phyloP scores from a whole-genome alignment of 495 filamentous ascomycete species.

The Glonium stellatum region DNA sequence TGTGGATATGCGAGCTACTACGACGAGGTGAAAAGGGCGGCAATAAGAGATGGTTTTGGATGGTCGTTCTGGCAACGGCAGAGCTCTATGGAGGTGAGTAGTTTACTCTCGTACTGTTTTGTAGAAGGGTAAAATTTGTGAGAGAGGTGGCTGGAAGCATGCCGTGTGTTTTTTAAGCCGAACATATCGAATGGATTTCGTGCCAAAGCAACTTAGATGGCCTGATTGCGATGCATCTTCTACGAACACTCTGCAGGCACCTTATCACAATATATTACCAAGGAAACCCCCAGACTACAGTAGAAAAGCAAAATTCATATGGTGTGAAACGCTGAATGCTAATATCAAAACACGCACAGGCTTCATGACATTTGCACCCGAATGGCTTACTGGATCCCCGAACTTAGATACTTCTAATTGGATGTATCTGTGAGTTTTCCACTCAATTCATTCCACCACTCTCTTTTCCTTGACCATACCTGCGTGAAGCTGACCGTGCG shows the following conservation, averaged over 20 bases:
- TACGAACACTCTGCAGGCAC: too few species aligned
- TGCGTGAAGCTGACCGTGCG: conserved; percentile 2
- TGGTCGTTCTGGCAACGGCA: conserved; percentile 75
- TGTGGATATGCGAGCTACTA: conserved; percentile 36
- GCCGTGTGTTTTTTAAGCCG: background rate
- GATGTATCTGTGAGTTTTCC: conserved; percentile 57
- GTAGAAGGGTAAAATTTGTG: background rate
- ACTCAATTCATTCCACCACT: background rate
- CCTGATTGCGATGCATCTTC: too few species aligned
- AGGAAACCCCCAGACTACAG: too few species aligned
- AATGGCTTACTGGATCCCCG: conserved; percentile 74
- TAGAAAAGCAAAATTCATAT: too few species aligned
- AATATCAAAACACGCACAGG: conserved; percentile 38
- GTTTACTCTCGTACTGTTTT: background rate
- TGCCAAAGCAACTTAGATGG: too few species aligned
- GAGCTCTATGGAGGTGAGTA: conserved; percentile 77
- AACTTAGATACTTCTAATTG: conserved; percentile 75
- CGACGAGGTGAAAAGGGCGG: conserved; percentile 23
- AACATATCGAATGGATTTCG: too few species aligned
- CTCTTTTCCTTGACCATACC: background rate
- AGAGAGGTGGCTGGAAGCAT: background rate
- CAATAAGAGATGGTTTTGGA: conserved; percentile 45
- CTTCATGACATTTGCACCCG: conserved; percentile 93
- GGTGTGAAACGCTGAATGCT: background rate
- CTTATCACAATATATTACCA: too few species aligned